Conservation (phyloP, 1,284 basidiomycete species). For the Kalmanozyma brasiliensis region DNA sequence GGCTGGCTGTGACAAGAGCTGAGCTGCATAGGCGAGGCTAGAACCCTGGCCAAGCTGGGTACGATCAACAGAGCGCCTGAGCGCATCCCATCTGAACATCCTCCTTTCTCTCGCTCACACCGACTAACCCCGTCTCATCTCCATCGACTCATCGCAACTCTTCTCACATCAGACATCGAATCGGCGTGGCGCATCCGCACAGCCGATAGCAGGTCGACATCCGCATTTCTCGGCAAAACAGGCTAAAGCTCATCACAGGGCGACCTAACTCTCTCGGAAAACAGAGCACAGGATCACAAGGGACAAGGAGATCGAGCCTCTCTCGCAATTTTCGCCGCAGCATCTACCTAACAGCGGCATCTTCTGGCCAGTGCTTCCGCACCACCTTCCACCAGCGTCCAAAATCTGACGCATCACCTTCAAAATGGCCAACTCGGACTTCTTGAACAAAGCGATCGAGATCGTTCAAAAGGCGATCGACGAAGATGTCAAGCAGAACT, state of each 20-base stretch:
- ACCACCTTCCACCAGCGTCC: neutral
- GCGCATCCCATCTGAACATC: conserved; percentile 11
- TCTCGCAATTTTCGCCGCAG: no score
- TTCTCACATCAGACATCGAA: neutral
- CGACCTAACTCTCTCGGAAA: no score
- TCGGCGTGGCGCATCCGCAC: neutral
- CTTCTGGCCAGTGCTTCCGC: no score
- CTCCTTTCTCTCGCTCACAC: neutral
- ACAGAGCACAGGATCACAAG: no score
- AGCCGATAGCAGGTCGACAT: no score
- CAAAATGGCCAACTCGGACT: conserved; percentile 61
- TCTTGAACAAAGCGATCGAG: conserved; percentile 80
- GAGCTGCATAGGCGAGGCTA: conserved; percentile 7
- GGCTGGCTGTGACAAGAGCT: neutral
- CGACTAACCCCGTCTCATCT: conserved; percentile 23
- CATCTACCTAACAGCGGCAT: no score
- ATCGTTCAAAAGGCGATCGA: conserved; percentile 95
- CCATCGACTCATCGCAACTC: conserved; percentile 1
- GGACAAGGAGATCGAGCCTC: no score
- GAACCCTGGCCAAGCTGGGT: conserved; percentile 13
- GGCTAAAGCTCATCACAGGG: no score
- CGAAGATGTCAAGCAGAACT: conserved; percentile 92
- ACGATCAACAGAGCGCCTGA: neutral
- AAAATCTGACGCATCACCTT: neutral
- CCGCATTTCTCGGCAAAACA: no score